These are phyloP conservation scores for Cyberlindnera subsufficiens DNA, from an alignment of 805 yeast genomes.

Conservation along the genomic window DNA sequence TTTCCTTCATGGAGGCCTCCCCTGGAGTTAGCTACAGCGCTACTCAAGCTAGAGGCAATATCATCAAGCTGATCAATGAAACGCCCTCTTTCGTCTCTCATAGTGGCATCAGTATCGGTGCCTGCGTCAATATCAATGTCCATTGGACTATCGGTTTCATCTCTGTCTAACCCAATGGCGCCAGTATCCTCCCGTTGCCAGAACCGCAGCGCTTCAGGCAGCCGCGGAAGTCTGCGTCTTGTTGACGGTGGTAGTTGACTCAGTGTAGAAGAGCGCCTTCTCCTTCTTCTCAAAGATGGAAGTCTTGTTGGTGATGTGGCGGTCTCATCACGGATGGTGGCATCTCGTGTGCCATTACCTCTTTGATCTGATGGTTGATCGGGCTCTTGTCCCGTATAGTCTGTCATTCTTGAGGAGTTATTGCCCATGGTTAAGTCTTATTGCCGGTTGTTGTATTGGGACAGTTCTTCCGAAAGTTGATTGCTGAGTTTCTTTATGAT, in stretches of 20 bases:
- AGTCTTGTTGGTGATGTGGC: constrained; percentile 1
- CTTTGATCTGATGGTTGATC: not conserved
- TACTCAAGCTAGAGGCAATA: constrained; percentile 16
- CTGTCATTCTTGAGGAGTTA: not conserved
- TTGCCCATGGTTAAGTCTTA: not conserved
- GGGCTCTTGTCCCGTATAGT: not conserved
- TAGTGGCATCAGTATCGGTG: not conserved
- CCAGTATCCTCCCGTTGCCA: constrained; percentile 8
- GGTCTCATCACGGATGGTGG: not conserved
- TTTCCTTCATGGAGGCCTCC: not conserved
- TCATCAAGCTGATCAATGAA: constrained; percentile 20
- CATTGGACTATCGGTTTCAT: not conserved
- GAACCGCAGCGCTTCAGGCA: constrained; percentile 10
- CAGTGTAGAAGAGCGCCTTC: constrained; percentile 21
- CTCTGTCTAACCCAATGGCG: not conserved
- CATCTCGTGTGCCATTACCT: not conserved
- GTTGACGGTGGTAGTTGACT: constrained; percentile 15
- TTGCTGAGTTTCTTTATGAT: no score
- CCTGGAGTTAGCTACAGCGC: constrained; percentile 3
- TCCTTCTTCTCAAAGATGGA: constrained; percentile 9
- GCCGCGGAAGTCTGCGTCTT: constrained; percentile 18
- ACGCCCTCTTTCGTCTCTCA: not conserved
- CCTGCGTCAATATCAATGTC: not conserved
- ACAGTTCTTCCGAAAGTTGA: no score
- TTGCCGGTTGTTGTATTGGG: no score